These are phyloP conservation scores for Xerocomellus amylosporus DNA, from an alignment of 768 basidiomycete genomes.

Conservation along the genomic window DNA sequence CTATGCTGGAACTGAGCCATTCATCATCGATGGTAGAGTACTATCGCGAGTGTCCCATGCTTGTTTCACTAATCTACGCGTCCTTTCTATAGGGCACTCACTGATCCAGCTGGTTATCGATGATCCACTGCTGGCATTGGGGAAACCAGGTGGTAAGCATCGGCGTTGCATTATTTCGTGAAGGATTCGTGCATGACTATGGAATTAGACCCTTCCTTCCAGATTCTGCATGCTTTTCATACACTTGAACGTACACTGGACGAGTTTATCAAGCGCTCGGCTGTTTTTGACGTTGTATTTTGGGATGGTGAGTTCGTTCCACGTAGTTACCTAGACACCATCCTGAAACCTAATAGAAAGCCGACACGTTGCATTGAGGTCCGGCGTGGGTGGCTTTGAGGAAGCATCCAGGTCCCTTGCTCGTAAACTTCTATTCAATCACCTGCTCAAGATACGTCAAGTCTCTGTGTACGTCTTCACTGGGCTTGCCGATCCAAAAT, in stretches of 20 bases:
- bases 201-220: conserved; percentile 50
- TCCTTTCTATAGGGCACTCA: conserved; percentile 51
- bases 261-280: conserved; percentile 47
- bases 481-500: conserved; percentile 43
- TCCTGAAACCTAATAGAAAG: conserved; percentile 34
- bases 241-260: conserved; percentile 50
- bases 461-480: conserved; percentile 47
- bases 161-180: background rate
- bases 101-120: conserved; percentile 56
- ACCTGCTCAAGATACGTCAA: conserved; percentile 40
- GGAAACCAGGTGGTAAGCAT: conserved; percentile 40
- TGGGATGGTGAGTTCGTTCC: conserved; percentile 44
- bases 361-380: conserved; percentile 41
- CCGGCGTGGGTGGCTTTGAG: conserved; percentile 35
- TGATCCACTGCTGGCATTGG: conserved; percentile 60
- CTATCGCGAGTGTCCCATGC: background rate
- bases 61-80: conserved; percentile 1
- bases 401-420: conserved; percentile 52
- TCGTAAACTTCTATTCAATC: conserved; percentile 48
- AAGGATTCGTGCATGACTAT: background rate
- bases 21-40: conserved; percentile 57
- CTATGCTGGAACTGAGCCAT: conserved; percentile 65
- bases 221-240: conserved; percentile 60
- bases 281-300: conserved; percentile 63
- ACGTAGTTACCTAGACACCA: background rate